These are phyloP conservation scores for Colletotrichum truncatum DNA, from an alignment of 2,329 filamentous ascomycete species.

Conservation along the genomic window DNA sequence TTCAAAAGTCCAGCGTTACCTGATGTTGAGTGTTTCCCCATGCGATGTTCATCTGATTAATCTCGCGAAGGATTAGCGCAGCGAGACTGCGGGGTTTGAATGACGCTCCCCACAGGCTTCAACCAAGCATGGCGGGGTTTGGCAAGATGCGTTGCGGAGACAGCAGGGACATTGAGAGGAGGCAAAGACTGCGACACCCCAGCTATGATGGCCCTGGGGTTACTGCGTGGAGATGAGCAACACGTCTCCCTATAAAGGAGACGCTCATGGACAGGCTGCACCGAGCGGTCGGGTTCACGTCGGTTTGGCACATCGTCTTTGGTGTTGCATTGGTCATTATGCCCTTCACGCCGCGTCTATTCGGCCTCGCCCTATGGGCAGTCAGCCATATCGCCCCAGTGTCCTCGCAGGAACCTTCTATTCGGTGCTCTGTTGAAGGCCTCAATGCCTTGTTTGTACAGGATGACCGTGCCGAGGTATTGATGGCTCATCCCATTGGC, in stretches of 20 bases:
- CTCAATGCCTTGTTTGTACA: not conserved
- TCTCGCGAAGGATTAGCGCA: slow-evolving; percentile 2
- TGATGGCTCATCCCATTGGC: not conserved
- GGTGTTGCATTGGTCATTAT: not conserved
- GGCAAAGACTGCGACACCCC: not conserved
- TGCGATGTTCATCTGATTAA: slow-evolving; percentile 9
- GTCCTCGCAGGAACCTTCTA: not conserved
- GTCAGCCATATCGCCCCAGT: not conserved
- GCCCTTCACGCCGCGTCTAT: not conserved
- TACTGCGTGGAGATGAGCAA: not conserved
- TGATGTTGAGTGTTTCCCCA: not conserved
- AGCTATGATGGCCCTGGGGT: not conserved
- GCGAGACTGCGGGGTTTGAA: not conserved
- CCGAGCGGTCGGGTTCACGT: not conserved
- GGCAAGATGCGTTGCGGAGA: not conserved
- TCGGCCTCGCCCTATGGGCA: not conserved
- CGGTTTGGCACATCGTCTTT: not conserved
- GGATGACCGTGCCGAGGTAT: not conserved
- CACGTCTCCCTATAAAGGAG: not conserved
- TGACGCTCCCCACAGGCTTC: slow-evolving; percentile 2
- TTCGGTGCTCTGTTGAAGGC: not conserved
- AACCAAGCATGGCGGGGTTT: not conserved
- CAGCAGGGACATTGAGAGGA: not conserved
- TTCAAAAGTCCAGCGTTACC: not conserved
- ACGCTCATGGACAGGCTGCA: not conserved